Evolutionary conservation across 257 asterid genomes (phyloP), one percentile per base, ranked within the genome.

Genomic region (Forsythia viridissima): DNA sequence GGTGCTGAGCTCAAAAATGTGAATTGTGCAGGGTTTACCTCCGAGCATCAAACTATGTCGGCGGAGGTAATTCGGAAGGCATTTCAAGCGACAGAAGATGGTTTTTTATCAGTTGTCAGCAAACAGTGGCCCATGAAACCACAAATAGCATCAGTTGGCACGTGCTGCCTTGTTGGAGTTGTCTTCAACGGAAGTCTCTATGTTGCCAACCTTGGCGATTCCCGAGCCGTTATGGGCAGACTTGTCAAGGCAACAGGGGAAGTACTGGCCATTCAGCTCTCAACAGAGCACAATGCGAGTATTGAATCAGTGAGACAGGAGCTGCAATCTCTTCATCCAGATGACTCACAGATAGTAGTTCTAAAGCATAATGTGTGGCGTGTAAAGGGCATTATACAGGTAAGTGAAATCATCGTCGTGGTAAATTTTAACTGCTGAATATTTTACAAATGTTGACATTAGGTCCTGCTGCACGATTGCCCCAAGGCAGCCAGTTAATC

Each of bases 321-420:
- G 86, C 63, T 88, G 84, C 86, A 84, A 3, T 82, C 88, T 74
- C 71, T 66, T 82, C 91, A 88, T 78, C 90, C 91, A 3, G 86
- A 88, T 71, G 91, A 88, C 77, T 73, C 90, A 3, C 86, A 79
- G 18, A 88, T 88, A 59, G 91, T 88, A 39, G 91, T 88, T 76
- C 70, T 86, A 76, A 88, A 82, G 84, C 91, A 84, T 80, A 88
- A 88, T 39, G 90, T 88, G 46, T 88, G 91, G 91, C 87, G 91
- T 70, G 91, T 88, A 73, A 88, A 88, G 85, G 91, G 91, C 36
- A 83, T 88, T 46, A 88, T 88, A 75, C 91, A 88, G 88, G 91
- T 87, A 34, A 6, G 57, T 70, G 43, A 73, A 10, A 61, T 57
- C 67, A 20, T 61, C 3, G 11, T 30, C 4, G 24, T 18, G 65